phyloP scores from a whole-genome alignment of 345 rosid genomes.

The Garcia nutans region DNA sequence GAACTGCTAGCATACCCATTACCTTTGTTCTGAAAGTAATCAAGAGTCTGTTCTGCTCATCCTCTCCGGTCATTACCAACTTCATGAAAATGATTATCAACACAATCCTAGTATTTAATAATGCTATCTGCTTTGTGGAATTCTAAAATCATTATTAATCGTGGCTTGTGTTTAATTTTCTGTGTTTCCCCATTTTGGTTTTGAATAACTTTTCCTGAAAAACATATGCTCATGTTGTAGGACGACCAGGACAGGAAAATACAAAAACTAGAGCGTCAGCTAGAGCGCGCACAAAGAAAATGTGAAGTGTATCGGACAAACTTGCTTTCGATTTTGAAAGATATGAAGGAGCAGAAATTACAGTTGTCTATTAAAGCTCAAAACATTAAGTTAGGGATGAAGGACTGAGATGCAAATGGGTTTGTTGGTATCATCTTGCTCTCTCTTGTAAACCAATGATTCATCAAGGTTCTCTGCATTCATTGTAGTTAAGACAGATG shows the following conservation, averaged over 20 bases:
- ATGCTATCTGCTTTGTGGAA: not conserved
- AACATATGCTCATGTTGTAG: constrained; percentile 13
- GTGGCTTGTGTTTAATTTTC: not conserved
- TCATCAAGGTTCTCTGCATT: not conserved
- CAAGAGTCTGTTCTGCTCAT: not conserved
- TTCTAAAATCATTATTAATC: not conserved
- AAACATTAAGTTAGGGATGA: constrained; percentile 20
- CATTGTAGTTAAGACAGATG: not conserved
- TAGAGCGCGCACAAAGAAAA: constrained; percentile 43
- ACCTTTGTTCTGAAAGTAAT: not conserved
- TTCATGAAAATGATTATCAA: not conserved
- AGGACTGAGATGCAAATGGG: constrained; percentile 7
- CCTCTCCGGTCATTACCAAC: not conserved
- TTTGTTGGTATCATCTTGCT: not conserved
- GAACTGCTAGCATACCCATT: not conserved
- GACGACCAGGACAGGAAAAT: constrained; percentile 52
- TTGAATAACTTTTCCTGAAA: not conserved
- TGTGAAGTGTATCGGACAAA: constrained; percentile 53
- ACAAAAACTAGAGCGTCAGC: constrained; percentile 35
- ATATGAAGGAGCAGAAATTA: constrained; percentile 51
- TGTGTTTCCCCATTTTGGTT: not conserved
- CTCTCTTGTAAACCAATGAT: not conserved
- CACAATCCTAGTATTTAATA: not conserved
- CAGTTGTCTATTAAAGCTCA: constrained; percentile 30
- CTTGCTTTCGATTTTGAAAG: constrained; percentile 50